Percentiles rank a stretch among this genome's conserved stretches.
Conservation (phyloP, 2,329 filamentous ascomycete species). For the Xylariaceae sp. region DNA sequence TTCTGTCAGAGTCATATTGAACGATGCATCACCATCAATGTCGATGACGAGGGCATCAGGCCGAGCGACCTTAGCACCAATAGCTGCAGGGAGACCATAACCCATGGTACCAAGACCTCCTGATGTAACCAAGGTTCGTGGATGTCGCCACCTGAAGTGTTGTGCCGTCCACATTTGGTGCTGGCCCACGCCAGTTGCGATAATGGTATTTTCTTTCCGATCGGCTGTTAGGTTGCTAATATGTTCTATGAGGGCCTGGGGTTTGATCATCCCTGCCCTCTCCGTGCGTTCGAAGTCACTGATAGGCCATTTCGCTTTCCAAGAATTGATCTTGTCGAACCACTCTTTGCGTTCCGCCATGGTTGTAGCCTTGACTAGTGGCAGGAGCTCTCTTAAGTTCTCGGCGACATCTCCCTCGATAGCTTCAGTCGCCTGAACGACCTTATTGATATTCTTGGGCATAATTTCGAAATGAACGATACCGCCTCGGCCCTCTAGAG, state of each 20-base stretch:
- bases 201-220: constrained; percentile 82
- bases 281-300: constrained; percentile 78
- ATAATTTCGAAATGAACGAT: constrained; percentile 98
- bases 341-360: constrained; percentile 75
- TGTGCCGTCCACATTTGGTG: constrained; percentile 99
- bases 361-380: constrained; percentile 65
- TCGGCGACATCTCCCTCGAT: constrained; percentile 88
- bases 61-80: constrained; percentile 88
- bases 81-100: constrained; percentile 89
- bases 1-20: constrained; percentile 98
- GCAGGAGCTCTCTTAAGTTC: constrained; percentile 76
- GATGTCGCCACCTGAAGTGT: constrained; percentile 92
- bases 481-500: constrained; percentile 81
- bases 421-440: constrained; percentile 93
- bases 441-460: constrained; percentile 99
- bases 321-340: constrained; percentile 86
- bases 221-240: constrained; percentile 81
- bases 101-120: constrained; percentile 97
- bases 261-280: constrained; percentile 82
- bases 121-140: constrained; percentile 93
- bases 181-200: constrained; percentile 92
- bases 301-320: constrained; percentile 92
- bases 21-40: constrained; percentile 97
- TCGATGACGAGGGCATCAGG: constrained; percentile 86
- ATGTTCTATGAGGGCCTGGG: constrained; percentile 88